These are phyloP conservation scores for Mycena indigotica DNA, from an alignment of 768 basidiomycete genomes.

Conservation along the genomic window DNA sequence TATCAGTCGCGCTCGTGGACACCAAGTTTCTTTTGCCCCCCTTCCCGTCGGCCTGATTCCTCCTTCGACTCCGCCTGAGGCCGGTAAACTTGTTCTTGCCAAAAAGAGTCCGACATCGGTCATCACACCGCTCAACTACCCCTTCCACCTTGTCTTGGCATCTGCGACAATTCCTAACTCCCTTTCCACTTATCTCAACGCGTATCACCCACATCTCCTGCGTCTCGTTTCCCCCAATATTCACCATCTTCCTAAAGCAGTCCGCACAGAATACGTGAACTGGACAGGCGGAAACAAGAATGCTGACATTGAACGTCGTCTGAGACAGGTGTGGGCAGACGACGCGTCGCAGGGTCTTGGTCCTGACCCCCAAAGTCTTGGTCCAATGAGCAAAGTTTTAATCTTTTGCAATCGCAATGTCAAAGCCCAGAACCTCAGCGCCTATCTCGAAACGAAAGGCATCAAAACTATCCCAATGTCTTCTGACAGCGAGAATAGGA, in stretches of 20 bases:
- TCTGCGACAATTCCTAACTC: conserved; percentile 87
- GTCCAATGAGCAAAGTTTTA: conserved; percentile 63
- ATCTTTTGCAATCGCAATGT: conserved; percentile 81
- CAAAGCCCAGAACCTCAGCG: conserved; percentile 64
- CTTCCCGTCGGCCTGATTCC: conserved; percentile 27
- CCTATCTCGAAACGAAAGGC: conserved; percentile 59
- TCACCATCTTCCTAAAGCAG: conserved; percentile 72
- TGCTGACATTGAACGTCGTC: conserved; percentile 75
- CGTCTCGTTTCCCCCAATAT: conserved; percentile 81
- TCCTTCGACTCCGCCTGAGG: conserved; percentile 13
- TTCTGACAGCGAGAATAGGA: conserved; percentile 57
- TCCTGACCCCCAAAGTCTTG: conserved; percentile 17
- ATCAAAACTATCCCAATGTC: conserved; percentile 69
- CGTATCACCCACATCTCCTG: conserved; percentile 60
- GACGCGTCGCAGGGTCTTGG: conserved; percentile 43
- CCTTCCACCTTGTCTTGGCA: conserved; percentile 80
- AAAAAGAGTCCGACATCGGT: conserved; percentile 2
- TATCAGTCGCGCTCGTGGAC: conserved; percentile 64
- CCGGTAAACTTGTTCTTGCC: conserved; percentile 3
- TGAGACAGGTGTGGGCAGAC: conserved; percentile 74
- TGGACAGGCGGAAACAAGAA: conserved; percentile 83
- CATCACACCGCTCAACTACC: conserved; percentile 50
- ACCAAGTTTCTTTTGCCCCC: conserved; percentile 37
- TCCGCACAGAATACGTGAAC: conserved; percentile 71
- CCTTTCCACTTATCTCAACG: conserved; percentile 64